Conservation (phyloP, 441 rosid genomes). For the Breynia disticha region DNA sequence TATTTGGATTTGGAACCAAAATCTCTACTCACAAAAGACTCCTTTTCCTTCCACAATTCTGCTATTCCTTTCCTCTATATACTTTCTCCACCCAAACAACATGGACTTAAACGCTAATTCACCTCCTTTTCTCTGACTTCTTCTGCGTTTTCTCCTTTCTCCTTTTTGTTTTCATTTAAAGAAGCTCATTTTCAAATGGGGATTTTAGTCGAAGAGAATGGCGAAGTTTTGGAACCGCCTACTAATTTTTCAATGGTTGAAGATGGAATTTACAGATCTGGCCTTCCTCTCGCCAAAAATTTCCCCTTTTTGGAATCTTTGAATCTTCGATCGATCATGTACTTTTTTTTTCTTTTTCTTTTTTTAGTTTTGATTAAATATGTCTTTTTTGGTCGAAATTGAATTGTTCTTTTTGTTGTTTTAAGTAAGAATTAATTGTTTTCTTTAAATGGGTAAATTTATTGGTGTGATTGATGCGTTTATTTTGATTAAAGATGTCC, state of each 20-base stretch:
- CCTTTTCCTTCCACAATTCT: no score
- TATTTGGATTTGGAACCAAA: no score
- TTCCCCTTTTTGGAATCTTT: slow-evolving; percentile 56
- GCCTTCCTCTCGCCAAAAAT: slow-evolving; percentile 51
- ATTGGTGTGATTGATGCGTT: no score
- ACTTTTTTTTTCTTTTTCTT: slow-evolving; percentile 2
- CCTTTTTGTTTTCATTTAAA: background rate
- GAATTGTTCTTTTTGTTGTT: no score
- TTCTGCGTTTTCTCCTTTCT: background rate
- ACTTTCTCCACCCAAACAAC: no score
- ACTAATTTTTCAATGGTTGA: slow-evolving; percentile 77
- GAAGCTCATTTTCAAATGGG: slow-evolving; percentile 22
- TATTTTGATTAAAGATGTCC: background rate
- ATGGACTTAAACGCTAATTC: no score
- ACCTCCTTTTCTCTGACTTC: no score
- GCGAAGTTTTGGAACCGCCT: slow-evolving; percentile 35
- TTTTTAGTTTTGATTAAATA: background rate
- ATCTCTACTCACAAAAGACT: no score
- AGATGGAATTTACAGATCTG: slow-evolving; percentile 67
- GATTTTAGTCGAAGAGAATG: slow-evolving; percentile 17
- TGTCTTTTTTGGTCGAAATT: no score
- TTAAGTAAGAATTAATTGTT: background rate
- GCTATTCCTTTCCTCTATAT: no score
- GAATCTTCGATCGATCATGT: slow-evolving; percentile 77
- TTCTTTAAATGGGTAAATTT: background rate